Evolutionary conservation across 2,329 filamentous ascomycete species (phyloP), one percentile per base, ranked within the genome.

Genomic region (Neoscytalidium dimidiatum): DNA sequence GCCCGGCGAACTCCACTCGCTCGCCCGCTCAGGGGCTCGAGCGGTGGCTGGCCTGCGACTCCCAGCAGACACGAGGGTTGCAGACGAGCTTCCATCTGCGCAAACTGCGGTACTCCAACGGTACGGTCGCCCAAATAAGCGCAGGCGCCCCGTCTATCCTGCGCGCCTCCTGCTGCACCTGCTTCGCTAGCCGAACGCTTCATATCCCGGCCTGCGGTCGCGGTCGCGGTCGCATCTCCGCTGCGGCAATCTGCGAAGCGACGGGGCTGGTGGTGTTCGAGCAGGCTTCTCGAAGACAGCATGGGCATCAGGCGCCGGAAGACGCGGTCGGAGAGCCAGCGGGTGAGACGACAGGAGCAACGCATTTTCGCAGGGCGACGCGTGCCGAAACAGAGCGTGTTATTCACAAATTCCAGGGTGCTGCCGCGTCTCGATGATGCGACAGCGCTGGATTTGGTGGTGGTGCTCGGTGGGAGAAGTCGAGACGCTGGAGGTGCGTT

Each of bases 401-500:
- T 60, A 38, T 60, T 60, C 56, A 60, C 56, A 60, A 31, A 33
- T 44, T 43, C 35, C 53, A 58, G 53, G 53, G 23, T 43, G 38
- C 53, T 31, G 14, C 31, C 23, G 38, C 53, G 21, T 19, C 41
- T 26, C 56, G 28, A 19, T 35, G 56, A 46, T 60, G 56, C 38
- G 56, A 60, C 56, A 33, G 56, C 56, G 28, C 26, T 46, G 56
- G 38, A 60, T 21, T 8, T 46, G 56, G 53, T 41, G 56, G 53
- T 41, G 29, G 49, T 35, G 19, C 49, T 4, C 49, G 49, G 52
- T 44, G 23, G 29, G 46, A 17, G 41, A 17, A 48, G 41, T 60
- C 56, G 56, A 60, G 56, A 60, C 56, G 28, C 41, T 60, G 41
- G 38, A 48, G 56, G 38, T 60, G 56, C 41, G 38, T 60, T 60